Conservation (phyloP, 2,329 filamentous ascomycete species). For the Fragosphaeria purpurea region DNA sequence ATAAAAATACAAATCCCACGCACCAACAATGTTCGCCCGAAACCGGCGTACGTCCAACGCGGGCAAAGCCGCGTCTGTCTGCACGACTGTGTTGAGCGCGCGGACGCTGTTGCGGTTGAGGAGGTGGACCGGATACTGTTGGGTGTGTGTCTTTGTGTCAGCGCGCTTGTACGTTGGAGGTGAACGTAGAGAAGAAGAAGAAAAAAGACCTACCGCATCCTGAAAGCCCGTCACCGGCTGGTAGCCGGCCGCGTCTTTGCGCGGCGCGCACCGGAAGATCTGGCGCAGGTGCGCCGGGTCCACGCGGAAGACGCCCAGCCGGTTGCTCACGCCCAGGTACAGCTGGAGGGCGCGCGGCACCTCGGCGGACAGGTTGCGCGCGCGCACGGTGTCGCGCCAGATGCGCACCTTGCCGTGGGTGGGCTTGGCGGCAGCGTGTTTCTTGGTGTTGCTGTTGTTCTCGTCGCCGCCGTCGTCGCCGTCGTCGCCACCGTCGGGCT, state of each 20-base stretch:
- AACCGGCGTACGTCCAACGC: conserved; percentile 54
- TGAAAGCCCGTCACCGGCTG: conserved; percentile 59
- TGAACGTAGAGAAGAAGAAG: too few relatives aligned
- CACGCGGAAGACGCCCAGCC: conserved; percentile 58
- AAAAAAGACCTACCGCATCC: conserved; percentile 48
- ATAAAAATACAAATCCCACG: conserved; percentile 16
- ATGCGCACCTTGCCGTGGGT: conserved; percentile 47
- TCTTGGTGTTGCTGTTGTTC: neutral
- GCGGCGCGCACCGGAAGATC: conserved; percentile 52
- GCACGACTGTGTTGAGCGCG: conserved; percentile 47
- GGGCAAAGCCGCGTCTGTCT: conserved; percentile 35
- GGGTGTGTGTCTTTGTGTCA: neutral
- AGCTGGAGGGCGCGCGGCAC: conserved; percentile 51
- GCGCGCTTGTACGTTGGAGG: too few relatives aligned
- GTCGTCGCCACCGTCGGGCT: conserved; percentile 21
- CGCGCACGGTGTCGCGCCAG: conserved; percentile 48
- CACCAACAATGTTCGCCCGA: conserved; percentile 61
- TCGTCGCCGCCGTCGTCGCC: neutral
- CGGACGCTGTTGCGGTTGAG: conserved; percentile 55
- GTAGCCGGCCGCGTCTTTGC: conserved; percentile 47
- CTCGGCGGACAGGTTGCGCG: conserved; percentile 48
- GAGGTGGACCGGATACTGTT: conserved; percentile 59
- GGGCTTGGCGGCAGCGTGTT: conserved; percentile 15
- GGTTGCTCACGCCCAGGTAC: conserved; percentile 58
- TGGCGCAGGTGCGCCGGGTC: conserved; percentile 48